A percentile compares a stretch with the other conserved stretches of the same genome.
These are phyloP conservation scores for Tetrapisispora namnaoensis DNA, from an alignment of 805 yeast species.

Conservation along the genomic window DNA sequence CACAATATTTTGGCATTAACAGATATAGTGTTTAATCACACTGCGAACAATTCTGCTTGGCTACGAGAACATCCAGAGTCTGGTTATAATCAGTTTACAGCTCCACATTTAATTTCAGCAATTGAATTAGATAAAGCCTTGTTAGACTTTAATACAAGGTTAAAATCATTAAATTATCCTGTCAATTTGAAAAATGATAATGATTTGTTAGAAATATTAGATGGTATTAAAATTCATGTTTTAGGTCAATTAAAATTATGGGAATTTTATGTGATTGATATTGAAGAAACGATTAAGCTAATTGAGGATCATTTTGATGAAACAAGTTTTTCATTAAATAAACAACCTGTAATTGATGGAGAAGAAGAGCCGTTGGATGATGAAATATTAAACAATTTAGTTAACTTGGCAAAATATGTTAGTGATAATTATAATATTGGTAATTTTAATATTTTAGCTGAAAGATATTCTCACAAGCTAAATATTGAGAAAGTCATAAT, in stretches of 20 bases:
- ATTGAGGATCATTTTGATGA: neutral
- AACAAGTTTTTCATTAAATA: neutral
- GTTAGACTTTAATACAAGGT: slow-evolving; percentile 49
- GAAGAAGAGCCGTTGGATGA: neutral
- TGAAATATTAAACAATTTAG: slow-evolving; percentile 29
- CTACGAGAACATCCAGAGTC: slow-evolving; percentile 76
- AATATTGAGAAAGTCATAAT: slow-evolving; percentile 43
- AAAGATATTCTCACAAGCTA: slow-evolving; percentile 46
- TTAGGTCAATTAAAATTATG: slow-evolving; percentile 60
- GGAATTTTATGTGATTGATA: slow-evolving; percentile 79
- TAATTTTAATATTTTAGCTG: slow-evolving; percentile 35
- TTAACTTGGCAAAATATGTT: slow-evolving; percentile 41
- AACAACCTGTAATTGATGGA: slow-evolving; percentile 31
- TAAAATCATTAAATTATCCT: slow-evolving; percentile 54
- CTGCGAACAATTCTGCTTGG: slow-evolving; percentile 88
- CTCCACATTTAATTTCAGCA: slow-evolving; percentile 82
- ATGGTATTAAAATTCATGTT: slow-evolving; percentile 61
- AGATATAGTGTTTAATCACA: slow-evolving; percentile 90
- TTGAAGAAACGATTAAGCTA: slow-evolving; percentile 29
- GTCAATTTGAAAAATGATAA: slow-evolving; percentile 38
- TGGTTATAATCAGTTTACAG: slow-evolving; percentile 77
- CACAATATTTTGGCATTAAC: slow-evolving; percentile 68
- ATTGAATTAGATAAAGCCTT: slow-evolving; percentile 71
- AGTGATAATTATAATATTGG: slow-evolving; percentile 32
- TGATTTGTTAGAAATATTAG: slow-evolving; percentile 55